Evolutionary conservation across 2,329 filamentous ascomycete genomes (phyloP).

Genomic region (Xylaria sp.): DNA sequence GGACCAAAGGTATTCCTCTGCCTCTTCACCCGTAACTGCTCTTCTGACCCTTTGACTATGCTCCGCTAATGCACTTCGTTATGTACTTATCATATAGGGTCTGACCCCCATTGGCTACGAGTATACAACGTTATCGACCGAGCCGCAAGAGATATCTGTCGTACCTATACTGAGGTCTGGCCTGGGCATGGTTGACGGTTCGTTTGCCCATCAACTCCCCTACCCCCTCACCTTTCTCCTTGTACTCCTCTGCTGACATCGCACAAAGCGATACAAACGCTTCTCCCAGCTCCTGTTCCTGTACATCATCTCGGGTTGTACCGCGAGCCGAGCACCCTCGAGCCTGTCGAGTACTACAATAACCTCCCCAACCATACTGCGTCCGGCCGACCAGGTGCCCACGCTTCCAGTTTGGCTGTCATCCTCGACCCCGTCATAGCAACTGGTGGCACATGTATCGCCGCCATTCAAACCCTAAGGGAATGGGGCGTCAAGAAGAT

Average conservation of each 20-base stretch:
- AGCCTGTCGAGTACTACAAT: slow-evolving; percentile 97
- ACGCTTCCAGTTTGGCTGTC: slow-evolving; percentile 72
- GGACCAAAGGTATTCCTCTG: slow-evolving; percentile 70
- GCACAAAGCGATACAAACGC: slow-evolving; percentile 74
- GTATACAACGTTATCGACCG: slow-evolving; percentile 73
- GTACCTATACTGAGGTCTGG: slow-evolving; percentile 95
- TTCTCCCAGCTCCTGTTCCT: slow-evolving; percentile 82
- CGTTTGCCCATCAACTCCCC: slow-evolving; percentile 35
- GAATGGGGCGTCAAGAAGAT: slow-evolving; percentile 93
- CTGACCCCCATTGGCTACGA: slow-evolving; percentile 81
- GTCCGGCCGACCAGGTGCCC: slow-evolving; percentile 40
- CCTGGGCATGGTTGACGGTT: slow-evolving; percentile 88
- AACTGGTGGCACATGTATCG: slow-evolving; percentile 88
- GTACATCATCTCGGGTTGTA: slow-evolving; percentile 96
- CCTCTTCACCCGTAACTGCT: slow-evolving; percentile 6
- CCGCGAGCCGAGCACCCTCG: slow-evolving; percentile 86
- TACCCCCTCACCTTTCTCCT: background rate
- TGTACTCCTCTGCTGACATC: slow-evolving; percentile 26
- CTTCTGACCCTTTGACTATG: background rate
- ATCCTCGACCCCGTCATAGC: slow-evolving; percentile 93
- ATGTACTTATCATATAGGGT: slow-evolving; percentile 63
- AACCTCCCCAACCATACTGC: slow-evolving; percentile 82
- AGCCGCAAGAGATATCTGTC: slow-evolving; percentile 77
- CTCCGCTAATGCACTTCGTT: slow-evolving; percentile 18
- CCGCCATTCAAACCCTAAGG: slow-evolving; percentile 86